Evolutionary conservation across 148 eudicot species (phyloP), one percentile per base, ranked within the genome.

Genomic region (Rhododendron griersonianum): DNA sequence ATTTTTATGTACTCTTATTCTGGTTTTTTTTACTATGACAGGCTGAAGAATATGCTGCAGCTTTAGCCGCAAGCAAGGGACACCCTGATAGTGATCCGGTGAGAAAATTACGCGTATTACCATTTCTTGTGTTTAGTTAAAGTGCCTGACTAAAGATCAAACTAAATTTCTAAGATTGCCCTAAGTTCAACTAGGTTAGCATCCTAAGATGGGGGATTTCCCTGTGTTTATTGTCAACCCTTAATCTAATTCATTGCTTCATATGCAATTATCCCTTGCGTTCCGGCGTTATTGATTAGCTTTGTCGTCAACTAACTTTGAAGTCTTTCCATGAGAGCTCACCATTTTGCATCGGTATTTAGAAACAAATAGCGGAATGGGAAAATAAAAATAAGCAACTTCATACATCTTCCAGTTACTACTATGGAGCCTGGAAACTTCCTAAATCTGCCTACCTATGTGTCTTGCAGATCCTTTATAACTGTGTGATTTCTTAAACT

Each of bases 1-100:
- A 0, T 71, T 18, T 2, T 85, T 55, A 47, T 35, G 3, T 50
- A 73, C 30, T 84, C 73, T 50, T 81, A 39, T 84, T 57, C 41
- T 67, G 33, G 47, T 33, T 79, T 37, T 44, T 78, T 55, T 55
- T 13, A 13, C 18, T 55, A 30, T 11, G 19, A 78, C 86, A 93
- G 97, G 98, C 98, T 16, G 98, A 95, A 87, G 99, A 96, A 89
- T 89, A 86, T 69, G 99, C 99, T 59, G 98, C 96, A 84, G 99
- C 99, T 87, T 74, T 95, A 86, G 95, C 96, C 53, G 97, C 97
- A 44, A 93, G 93, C 90, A 94, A 93, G 87, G 98, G 91, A 82
- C 89, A 85, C 48, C 88, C 88, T 67, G 98, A 93, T 86, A 87
- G 78, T 85, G 95, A 95, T 87, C 63, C 39, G 93, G 99, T 95